Base-by-base conservation (phyloP, 768 basidiomycete genomes). In the Boletales sp. region DNA sequence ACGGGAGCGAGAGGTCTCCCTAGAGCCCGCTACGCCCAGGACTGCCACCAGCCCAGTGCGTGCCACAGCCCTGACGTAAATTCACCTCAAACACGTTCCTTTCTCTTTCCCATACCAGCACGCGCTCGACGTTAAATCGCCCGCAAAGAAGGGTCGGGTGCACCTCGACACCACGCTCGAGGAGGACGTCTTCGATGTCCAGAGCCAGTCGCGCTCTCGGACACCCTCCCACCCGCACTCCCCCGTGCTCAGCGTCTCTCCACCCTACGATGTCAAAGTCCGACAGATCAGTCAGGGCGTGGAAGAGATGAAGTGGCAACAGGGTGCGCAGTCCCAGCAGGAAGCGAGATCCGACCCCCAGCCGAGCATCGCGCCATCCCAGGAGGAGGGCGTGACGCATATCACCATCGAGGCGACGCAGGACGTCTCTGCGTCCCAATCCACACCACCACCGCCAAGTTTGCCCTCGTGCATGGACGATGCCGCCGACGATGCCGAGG, bases 231-330 rank as follows among this genome's bases (percentile, higher is more conserved):
- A 61, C 17, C 59, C 69, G 2, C 56, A 62, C 19, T 67, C 65
- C 0, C 65, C 63, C 3, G 57, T 41, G 5, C 59, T 65, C 31
- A 74, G 75, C 46, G 75, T 74, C 48, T 89, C 89, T n/a, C 87
- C 89, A 4, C 84, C 83, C 4, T 80, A 82, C 56, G 86, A 89
- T 67, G 80, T 86, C 70, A 89, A 86, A 72, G 81, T 86, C 50
- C 78, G 84, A 45, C 87, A 88, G 70, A 87, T 88, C 58, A 87
- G 85, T 54, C 83, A 83, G 60, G 84, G 85, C 25, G 86, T 89
- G 31, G 86, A 87, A 65, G 87, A 89, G 62, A 78, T 88, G 55
- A 82, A 73, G 61, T 87, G 86, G 87, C 74, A 77, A 63, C 82
- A 79, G 50, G 67, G 33, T 30, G 14, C 54, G n/a, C 53, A 54